These are phyloP conservation scores for Stephania japonica DNA, from an alignment of 164 flowering plant genomes.

Conservation along the genomic window DNA sequence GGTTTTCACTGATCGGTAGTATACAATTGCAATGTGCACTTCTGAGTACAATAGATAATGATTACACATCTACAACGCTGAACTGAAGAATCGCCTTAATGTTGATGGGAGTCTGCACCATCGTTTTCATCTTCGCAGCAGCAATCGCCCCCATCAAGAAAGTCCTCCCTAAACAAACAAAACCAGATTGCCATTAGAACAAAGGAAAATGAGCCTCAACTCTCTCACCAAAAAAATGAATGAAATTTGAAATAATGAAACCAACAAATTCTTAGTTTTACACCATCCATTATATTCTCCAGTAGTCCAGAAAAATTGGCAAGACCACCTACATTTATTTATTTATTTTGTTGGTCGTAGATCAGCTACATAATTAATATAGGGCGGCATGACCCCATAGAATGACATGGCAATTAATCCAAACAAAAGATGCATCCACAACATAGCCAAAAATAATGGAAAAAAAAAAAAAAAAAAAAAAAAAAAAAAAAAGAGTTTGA, in stretches of 20 bases:
- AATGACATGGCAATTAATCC: not conserved
- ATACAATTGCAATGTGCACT: not conserved
- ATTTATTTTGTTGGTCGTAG: too few species aligned
- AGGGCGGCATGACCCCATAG: not conserved
- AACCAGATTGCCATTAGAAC: not conserved
- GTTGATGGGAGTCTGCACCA: conserved; percentile 2
- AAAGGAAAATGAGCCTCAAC: too few species aligned
- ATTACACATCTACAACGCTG: not conserved
- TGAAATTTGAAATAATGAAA: too few species aligned
- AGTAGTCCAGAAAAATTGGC: too few species aligned
- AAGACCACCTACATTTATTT: too few species aligned
- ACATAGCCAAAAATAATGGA: not conserved
- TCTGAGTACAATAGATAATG: not conserved
- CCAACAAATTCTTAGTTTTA: too few species aligned
- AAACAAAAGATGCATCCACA: not conserved
- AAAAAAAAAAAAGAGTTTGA: not conserved
- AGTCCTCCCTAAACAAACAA: conserved; percentile 42
- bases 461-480: not conserved
- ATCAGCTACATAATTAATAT: not conserved
- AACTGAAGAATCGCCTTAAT: not conserved
- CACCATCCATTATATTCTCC: too few species aligned
- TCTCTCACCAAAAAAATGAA: too few species aligned
- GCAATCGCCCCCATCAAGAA: conserved; percentile 31
- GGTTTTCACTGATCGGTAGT: not conserved
- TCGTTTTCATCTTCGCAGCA: conserved; percentile 23